Conservation (phyloP, 352 stramenopile genomes). For the Phytophthora megakarya region DNA sequence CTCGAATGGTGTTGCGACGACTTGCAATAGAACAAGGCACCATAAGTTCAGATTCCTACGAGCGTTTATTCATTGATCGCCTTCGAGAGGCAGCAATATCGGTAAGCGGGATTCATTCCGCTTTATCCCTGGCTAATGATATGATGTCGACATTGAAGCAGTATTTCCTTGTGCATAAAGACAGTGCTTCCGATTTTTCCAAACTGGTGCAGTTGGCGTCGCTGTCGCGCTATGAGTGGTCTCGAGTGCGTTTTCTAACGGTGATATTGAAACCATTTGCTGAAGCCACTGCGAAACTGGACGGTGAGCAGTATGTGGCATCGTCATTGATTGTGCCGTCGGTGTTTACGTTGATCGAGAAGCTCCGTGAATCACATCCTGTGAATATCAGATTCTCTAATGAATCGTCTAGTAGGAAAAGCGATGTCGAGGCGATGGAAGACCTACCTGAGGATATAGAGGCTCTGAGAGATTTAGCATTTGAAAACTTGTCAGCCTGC, state of each 20-base stretch:
- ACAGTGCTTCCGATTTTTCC: conserved; percentile 61
- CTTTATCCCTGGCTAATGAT: conserved; percentile 48
- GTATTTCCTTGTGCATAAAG: conserved; percentile 70
- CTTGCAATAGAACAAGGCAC: conserved; percentile 56
- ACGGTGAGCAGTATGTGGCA: conserved; percentile 59
- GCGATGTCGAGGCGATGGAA: conserved; percentile 16
- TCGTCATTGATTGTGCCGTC: conserved; percentile 77
- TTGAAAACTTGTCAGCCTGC: conserved; percentile 50
- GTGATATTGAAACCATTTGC: conserved; percentile 73
- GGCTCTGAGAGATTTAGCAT: conserved; percentile 58
- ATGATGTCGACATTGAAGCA: conserved; percentile 64
- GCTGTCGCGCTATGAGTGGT: conserved; percentile 77
- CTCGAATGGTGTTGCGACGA: conserved; percentile 47
- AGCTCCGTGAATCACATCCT: conserved; percentile 42
- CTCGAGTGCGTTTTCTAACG: conserved; percentile 58
- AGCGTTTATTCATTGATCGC: conserved; percentile 47
- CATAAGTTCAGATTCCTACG: conserved; percentile 46
- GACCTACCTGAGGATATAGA: conserved; percentile 71
- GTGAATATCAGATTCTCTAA: conserved; percentile 4
- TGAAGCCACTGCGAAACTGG: conserved; percentile 61
- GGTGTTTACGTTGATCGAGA: conserved; percentile 70
- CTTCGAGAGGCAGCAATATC: conserved; percentile 49
- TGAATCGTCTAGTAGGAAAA: conserved; percentile 16
- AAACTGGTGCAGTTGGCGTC: conserved; percentile 71
- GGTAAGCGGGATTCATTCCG: conserved; percentile 53